Conservation (phyloP, 495 filamentous ascomycete species). For the Podospora pseudopauciseta region DNA sequence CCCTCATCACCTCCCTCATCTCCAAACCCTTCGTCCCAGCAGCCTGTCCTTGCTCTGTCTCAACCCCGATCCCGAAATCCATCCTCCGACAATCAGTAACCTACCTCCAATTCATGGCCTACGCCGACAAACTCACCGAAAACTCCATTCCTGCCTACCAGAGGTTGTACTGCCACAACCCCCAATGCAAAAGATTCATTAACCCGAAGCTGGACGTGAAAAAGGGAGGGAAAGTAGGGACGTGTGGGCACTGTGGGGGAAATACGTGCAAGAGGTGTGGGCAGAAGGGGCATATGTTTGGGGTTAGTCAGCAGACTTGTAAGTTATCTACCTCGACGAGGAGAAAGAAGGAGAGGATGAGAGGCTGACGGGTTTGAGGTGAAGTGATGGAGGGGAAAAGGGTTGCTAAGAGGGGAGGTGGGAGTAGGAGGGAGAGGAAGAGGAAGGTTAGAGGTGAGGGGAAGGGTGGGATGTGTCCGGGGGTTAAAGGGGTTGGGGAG, state of each 20-base stretch:
- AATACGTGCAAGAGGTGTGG: constrained; percentile 14
- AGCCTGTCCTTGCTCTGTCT: constrained; percentile 4
- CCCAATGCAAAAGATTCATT: constrained; percentile 18
- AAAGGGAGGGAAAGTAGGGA: not conserved
- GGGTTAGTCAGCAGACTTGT: not conserved
- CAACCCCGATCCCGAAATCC: constrained; percentile 11
- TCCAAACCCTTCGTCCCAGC: constrained; percentile 13
- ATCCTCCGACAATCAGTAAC: constrained; percentile 10
- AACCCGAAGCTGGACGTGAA: not conserved
- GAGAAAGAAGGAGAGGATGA: not conserved
- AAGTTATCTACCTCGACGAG: not conserved
- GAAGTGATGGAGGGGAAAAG: not conserved
- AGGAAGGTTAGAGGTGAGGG: constrained; percentile 5
- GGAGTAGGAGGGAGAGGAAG: not conserved
- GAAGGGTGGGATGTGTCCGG: constrained; percentile 6
- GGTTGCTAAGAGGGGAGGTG: not conserved
- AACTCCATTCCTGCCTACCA: not conserved
- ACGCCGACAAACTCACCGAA: constrained; percentile 16
- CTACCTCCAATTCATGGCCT: constrained; percentile 18
- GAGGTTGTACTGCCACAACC: constrained; percentile 17
- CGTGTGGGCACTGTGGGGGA: constrained; percentile 1
- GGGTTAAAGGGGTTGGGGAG: not conserved
- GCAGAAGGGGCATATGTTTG: constrained; percentile 13
- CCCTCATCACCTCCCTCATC: constrained; percentile 9
- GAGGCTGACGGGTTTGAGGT: not conserved